These are phyloP conservation scores for Monosporascus sp. DNA, from an alignment of 2,329 filamentous ascomycete genomes.

Conservation along the genomic window DNA sequence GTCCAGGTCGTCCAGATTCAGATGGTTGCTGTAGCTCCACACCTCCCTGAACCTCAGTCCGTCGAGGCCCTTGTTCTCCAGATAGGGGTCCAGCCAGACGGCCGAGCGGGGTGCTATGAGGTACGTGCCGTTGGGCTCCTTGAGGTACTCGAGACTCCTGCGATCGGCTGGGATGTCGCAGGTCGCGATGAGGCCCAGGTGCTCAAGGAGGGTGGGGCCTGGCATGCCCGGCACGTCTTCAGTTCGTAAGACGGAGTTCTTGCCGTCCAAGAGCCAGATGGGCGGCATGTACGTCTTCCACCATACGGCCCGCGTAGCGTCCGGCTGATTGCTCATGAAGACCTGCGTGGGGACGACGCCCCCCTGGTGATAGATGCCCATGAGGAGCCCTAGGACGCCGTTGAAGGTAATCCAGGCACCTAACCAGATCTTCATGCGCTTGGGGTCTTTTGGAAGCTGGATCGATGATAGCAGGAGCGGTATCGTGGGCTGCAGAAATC, in stretches of 20 bases:
- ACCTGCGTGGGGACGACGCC: conserved; percentile 72
- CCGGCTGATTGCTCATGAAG: conserved; percentile 65
- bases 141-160: conserved; percentile 50
- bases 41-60: conserved; percentile 63
- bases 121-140: conserved; percentile 60
- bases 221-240: conserved; percentile 70
- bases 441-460: conserved; percentile 54
- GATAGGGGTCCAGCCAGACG: conserved; percentile 61
- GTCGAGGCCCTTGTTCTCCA: conserved; percentile 52
- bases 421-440: conserved; percentile 49
- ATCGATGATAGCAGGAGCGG: conserved; percentile 73
- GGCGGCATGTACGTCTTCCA: conserved; percentile 85
- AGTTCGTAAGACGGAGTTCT: conserved; percentile 66
- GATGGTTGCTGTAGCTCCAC: conserved; percentile 62
- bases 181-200: conserved; percentile 54
- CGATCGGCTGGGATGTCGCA: conserved; percentile 56
- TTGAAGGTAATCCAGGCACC: conserved; percentile 67
- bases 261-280: conserved; percentile 72
- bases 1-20: conserved; percentile 77
- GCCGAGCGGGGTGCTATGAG: conserved; percentile 71
- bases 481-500: conserved; percentile 70
- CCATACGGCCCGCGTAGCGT: conserved; percentile 68
- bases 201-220: conserved; percentile 52
- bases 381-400: conserved; percentile 59
- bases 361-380: conserved; percentile 80